Percentiles rank a stretch among this genome's conserved stretches.
phyloP scores from a whole-genome alignment of 345 rosid species.

The Populus davidiana region DNA sequence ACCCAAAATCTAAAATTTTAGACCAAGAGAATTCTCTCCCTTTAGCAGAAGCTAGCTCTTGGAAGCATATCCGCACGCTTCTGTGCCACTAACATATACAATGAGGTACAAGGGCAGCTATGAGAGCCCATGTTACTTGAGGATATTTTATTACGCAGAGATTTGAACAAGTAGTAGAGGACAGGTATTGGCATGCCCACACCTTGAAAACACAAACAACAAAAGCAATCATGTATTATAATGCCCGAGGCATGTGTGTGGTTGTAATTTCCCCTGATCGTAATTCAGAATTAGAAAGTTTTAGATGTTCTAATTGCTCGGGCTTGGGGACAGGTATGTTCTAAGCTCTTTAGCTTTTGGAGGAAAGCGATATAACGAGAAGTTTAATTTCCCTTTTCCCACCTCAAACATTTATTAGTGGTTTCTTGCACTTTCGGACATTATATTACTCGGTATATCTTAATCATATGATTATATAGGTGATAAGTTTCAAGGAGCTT shows the following conservation, averaged over 20 bases:
- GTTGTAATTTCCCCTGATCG: conserved; percentile 13
- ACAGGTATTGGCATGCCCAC: conserved; percentile 6
- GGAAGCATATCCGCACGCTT: neutral
- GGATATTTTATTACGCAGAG: neutral
- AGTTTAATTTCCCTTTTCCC: too few species aligned
- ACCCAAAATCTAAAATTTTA: neutral
- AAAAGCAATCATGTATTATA: neutral
- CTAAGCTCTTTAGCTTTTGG: conserved; percentile 17
- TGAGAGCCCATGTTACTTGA: neutral
- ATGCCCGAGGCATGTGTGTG: conserved; percentile 18
- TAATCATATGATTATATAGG: too few species aligned
- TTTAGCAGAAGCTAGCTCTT: neutral
- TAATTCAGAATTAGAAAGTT: neutral
- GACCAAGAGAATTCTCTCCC: too few species aligned
- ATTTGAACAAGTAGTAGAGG: neutral
- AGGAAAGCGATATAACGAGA: conserved; percentile 10
- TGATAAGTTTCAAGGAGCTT: too few species aligned
- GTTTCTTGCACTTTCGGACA: too few species aligned
- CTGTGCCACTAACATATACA: neutral
- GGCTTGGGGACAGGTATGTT: neutral
- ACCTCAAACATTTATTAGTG: too few species aligned
- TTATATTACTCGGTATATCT: too few species aligned
- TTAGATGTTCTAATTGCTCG: neutral
- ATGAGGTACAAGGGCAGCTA: too few species aligned
- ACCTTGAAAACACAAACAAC: neutral